Evolutionary conservation across 192 early-diverging fungal genomes (phyloP).

Genomic region (Coemansia sp.): DNA sequence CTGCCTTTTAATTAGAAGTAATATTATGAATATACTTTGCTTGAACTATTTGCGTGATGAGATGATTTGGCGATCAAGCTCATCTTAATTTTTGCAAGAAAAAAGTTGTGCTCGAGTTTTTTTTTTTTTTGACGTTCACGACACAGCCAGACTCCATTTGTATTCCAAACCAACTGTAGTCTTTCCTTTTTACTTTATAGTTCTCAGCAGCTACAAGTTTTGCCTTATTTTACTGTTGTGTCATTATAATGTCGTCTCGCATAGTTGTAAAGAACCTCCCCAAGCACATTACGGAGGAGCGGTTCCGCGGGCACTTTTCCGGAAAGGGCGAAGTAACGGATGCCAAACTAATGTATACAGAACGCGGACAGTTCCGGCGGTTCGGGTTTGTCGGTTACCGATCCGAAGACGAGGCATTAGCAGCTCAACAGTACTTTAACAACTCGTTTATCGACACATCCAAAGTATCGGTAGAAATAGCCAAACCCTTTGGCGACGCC

Average conservation of each 20-base stretch:
- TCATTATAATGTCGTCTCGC: constrained; percentile 57
- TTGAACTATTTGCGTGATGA: not conserved
- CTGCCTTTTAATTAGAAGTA: not conserved
- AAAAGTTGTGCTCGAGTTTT: constrained; percentile 9
- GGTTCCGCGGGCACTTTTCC: constrained; percentile 86
- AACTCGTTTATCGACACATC: constrained; percentile 92
- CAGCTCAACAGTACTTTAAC: constrained; percentile 84
- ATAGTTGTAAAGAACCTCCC: constrained; percentile 98
- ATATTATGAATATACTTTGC: not conserved
- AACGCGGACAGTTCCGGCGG: constrained; percentile 64
- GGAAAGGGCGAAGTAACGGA: constrained; percentile 88
- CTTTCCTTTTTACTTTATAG: not conserved
- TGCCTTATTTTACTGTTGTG: not conserved
- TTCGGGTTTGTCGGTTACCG: constrained; percentile 94
- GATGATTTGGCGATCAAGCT: constrained; percentile 2
- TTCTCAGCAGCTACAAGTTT: not conserved
- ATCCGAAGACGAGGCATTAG: constrained; percentile 82
- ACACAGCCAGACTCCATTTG: no score
- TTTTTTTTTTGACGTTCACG: not conserved
- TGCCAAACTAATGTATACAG: constrained; percentile 81
- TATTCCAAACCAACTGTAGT: not conserved
- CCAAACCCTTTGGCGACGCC: constrained; percentile 84
- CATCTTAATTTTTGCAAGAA: not conserved
- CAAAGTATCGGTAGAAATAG: constrained; percentile 81
- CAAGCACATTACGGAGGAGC: constrained; percentile 79